Evolutionary conservation across 2,329 filamentous ascomycete species (phyloP), one percentile per base, ranked within the genome.

Genomic region (Dothidotthia symphoricarpi): DNA sequence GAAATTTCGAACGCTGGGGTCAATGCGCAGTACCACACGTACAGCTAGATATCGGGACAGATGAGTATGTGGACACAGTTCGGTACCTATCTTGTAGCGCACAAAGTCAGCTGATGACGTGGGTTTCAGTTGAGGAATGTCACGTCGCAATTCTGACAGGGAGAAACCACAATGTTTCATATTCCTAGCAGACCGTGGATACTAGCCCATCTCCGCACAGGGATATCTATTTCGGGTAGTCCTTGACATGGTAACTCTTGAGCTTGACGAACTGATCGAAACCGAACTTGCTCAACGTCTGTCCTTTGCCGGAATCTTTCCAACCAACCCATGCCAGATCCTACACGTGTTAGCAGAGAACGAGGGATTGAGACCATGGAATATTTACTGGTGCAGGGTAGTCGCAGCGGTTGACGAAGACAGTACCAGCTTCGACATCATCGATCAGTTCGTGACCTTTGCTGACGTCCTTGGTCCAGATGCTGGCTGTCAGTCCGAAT

Each of bases 181-280:
- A 22, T 22, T 22, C 9, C 19, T 5, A 22, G 19, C 9, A 22
- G 19, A 22, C 9, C n/a, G n/a, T n/a, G n/a, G n/a, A 34, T 47
- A 48, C 45, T 35, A 36, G 13, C 12, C 30, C 16, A 19, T 27
- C 31, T 38, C n/a, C 22, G 43, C 55, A 44, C 34, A 42, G 28
- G 29, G 16, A n/a, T 22, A 37, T 49, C 51, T 65, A 78, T 68
- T 77, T 78, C 2, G 78, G 78, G 59, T 81, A 80, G 39, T 94
- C 82, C 73, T 96, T 96, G 64, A 96, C 66, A 68, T 97, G 91
- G 68, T 85, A 94, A 75, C 87, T 95, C 82, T 96, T 96, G 58
- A 95, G 77, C 76, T 93, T 95, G 63, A 94, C 85, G 63, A 96
- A 97, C 64, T 95, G 88, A 57, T 96, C 91, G 62, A 94, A 97